Evolutionary conservation across 176 grass and related monocot genomes (phyloP).

Genomic region (Rhynchospora tenuis): DNA sequence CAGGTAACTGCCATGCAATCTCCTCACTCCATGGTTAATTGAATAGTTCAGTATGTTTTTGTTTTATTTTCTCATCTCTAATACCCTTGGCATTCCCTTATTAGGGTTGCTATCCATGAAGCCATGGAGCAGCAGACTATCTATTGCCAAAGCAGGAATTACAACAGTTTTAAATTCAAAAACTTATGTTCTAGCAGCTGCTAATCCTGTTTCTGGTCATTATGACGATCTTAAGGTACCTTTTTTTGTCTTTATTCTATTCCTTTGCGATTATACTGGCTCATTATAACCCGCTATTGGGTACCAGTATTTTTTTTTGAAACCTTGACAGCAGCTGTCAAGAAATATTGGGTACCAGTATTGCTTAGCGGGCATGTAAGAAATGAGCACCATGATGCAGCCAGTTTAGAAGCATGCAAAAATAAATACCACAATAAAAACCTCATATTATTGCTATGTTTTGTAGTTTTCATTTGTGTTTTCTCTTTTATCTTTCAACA

Average conservation of each 20-base stretch:
- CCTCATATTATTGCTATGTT: no score
- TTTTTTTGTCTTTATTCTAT: not conserved
- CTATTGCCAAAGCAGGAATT: slow-evolving; percentile 98
- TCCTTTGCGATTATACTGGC: not conserved
- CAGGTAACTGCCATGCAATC: slow-evolving; percentile 32
- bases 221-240: slow-evolving; percentile 96
- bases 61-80: not conserved
- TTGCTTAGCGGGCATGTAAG: not conserved
- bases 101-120: slow-evolving; percentile 96
- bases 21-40: not conserved
- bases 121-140: slow-evolving; percentile 99
- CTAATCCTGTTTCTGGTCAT: slow-evolving; percentile 82
- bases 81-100: not conserved
- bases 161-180: slow-evolving; percentile 94
- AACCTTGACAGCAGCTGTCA: no score
- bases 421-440: not conserved
- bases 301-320: no score
- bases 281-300: not conserved
- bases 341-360: no score
- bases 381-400: no score
- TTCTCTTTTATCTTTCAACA: no score
- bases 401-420: not conserved
- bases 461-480: no score
- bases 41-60: not conserved
- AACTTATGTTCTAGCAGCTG: slow-evolving; percentile 96